Evolutionary conservation across 345 rosid species (phyloP), one percentile per base, ranked within the genome.

Genomic region (Ailanthus altissimus): DNA sequence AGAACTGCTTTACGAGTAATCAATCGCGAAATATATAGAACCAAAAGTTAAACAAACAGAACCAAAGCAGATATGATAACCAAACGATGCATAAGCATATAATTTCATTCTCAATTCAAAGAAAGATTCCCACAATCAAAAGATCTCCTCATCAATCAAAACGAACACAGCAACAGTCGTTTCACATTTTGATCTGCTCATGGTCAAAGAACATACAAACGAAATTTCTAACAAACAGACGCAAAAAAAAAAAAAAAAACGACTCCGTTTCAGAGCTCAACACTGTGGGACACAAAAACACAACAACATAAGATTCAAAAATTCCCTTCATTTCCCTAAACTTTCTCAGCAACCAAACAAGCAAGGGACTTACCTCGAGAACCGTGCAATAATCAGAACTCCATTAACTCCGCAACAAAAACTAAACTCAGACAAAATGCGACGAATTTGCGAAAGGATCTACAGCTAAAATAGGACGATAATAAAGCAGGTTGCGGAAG

Each of bases 101-200:
- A 77, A 16, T 53, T 23, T 23, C 23, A 20, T 28, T 38, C 67
- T n/a, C 13, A 64, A n/a, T 12, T 11, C n/a, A 5, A 12, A 74
- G 18, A 32, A 26, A 73, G 53, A 23, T 16, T 47, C 2, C 45
- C n/a, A 43, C 1, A 50, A 72, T 58, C 46, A 66, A 36, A 68
- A 79, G 54, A 73, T 63, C 77, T 61, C 28, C 25, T 28, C 26
- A 62, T 45, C 77, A 46, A 25, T n/a, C 43, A 46, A 76, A 13
- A 70, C 50, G 21, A 78, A 28, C 20, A 63, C 4, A 12, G 18
- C 71, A 50, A 23, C 43, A 70, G 23, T 42, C 6, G 15, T 43
- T 62, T 68, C 69, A 77, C 81, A 81, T 84, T 32, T 32, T 83
- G 86, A 87, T 87, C 85, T 85, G 54, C 76, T 46, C 76, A 58